Base-by-base conservation (phyloP, 345 rosid genomes). In the Ricinus communis region DNA sequence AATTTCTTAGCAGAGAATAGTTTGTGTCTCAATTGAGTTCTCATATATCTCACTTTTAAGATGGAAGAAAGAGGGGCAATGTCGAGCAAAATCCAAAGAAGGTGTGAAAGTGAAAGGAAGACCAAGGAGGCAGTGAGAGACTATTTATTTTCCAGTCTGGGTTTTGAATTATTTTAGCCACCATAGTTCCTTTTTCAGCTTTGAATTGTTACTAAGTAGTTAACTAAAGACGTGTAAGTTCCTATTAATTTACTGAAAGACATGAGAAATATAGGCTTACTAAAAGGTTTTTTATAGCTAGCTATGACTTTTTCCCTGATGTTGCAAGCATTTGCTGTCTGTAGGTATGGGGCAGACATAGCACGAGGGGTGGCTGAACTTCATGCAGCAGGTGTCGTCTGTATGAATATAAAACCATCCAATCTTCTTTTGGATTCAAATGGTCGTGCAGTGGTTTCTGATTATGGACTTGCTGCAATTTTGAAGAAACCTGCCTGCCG, bases 291-390 rank as follows among this genome's bases (percentile, higher is more conserved):
- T 19, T 49, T n/a, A 11, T 28, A 49, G 56, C 28, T 49, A 40
- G 57, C 45, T 50, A 21, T 24, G 36, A 38, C 45, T 65, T 12
- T 65, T 49, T 22, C 38, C 27, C 11, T 82, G 70, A 84, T 60
- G 30, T 79, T 47, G 46, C 68, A 41, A 65, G 11, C 62, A 54
- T 72, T 72, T 78, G 30, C 40, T 75, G 73, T 77, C 38, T 87
- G 87, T 80, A 95, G 97, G 82, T 95, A 95, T 70, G 99, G 97
- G 38, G 99, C 97, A 14, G 97, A 95, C 69, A 79, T 92, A 68
- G 93, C 97, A 65, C 87, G 97, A 60, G 97, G 97, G 24, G 96
- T 95, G 57, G 92, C 91, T 72, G 99, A 95, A 83, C 93, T 95
- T 27, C 99, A 92, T 80, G 97, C 99, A 9, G 97, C 97, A 25